Base-by-base conservation (phyloP, 306 rosid species). In the peach (Prunus persica) region DNA sequence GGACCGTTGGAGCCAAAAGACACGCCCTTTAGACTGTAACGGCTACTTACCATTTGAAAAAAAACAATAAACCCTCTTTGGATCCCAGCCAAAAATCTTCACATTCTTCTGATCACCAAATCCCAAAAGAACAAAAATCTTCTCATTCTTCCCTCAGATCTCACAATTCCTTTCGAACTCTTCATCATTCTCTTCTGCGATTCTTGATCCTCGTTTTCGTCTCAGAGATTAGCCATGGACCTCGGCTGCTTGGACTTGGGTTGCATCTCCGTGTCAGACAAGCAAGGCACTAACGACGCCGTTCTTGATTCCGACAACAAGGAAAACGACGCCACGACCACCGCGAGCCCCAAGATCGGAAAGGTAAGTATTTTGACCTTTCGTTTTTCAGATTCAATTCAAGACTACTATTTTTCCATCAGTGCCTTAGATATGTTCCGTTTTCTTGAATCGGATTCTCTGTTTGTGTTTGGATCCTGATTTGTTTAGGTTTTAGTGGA, bases 271-370 rank as follows among this genome's bases (percentile, higher is more conserved):
- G 73, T 79, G 51, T 69, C 86, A 4, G 82, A 84, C 75, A 79
- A 77, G 71, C 82, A 27, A 32, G 47, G 69, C 77, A 12, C 67
- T 6, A 28, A 14, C 2, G 78, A 74, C 52, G 4, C 82, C 27
- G 46, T 24, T 80, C 18, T 71, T 67, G 78, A n/a, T 16, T 85
- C 89, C 14, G 81, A 81, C 24, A 72, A 68, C 62, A 81, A 71
- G 73, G 75, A 75, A 15, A 79, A 79, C 70, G 71, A 71, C 22
- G 57, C 70, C 19, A 73, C 82, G 8, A 18, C 77, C 73, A 70
- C 89, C 2, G 84, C 85, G 41, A 87, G 62, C 28, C 86, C 96
- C 55, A 91, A 87, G 91, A 83, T 84, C 45, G 90, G 91, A 68
- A 89, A 89, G 87, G 97, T 77, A 66, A 71, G 46, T 27, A 45